Base-by-base conservation (phyloP, 1,284 basidiomycete genomes). In the Trichosporon faecale region DNA sequence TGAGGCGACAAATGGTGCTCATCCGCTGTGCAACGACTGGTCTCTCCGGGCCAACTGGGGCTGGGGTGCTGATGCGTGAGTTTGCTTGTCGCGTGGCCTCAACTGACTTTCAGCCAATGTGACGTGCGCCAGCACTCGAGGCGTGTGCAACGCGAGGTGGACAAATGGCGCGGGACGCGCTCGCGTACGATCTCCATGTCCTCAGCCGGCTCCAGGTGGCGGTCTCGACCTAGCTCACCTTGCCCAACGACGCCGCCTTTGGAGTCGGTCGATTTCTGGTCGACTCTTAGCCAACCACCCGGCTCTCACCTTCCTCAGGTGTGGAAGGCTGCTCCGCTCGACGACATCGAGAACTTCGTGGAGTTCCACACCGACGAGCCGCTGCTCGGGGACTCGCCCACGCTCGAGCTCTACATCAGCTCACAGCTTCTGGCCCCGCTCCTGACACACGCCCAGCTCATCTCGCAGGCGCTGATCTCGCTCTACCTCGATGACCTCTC, bases 401-500 rank as follows among this genome's bases (percentile, higher is more conserved):
- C 79, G 2, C 72, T 82, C 2, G 74, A 76, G 18, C 73, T 81
- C 0, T 80, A 77, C 71, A 76, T 82, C 68, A 72, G 76, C 0
- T 64, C 64, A 0, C 72, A 77, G 52, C 71, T 83, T n/a, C 77
- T 82, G 16, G 73, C 76, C 1, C 76, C 81, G 1, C 73, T 82
- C 0, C 67, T 81, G 1, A 68, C 74, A 0, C 79, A 82, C 61
- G 74, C 76, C 0, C 73, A 69, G 2, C 72, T 82, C 44, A 75
- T 81, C 37, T 80, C 81, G 0, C 77, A 75, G 8, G 74, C 78
- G 0, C 78, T 83, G 3, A 76, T 82, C 16, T 78, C 78, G 23
- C 72, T 79, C 12, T 82, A 79, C 66, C 74, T 83, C 40, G 76
- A 79, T 61, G 79, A 81, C 65, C 74, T 82, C 23, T 61, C 73